phyloP scores from a whole-genome alignment of 129 eudicot genomes.

The Helianthus tuberosus region DNA sequence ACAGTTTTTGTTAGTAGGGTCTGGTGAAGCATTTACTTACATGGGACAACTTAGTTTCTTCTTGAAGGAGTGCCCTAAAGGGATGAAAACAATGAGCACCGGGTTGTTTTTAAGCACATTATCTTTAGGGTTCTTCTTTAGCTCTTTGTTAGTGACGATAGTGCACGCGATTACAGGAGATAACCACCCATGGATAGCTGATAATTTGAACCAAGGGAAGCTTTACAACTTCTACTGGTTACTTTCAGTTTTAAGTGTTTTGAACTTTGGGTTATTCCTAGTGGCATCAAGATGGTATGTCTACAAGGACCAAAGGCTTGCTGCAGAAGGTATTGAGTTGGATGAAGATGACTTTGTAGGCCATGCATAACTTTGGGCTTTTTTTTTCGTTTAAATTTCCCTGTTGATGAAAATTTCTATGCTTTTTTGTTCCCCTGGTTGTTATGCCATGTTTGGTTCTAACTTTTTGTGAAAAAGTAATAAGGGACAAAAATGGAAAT shows the following conservation, averaged over 20 bases:
- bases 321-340: constrained; percentile 73
- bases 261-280: constrained; percentile 42
- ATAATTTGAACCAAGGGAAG: constrained; percentile 52
- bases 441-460: constrained; percentile 32
- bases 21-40: constrained; percentile 90
- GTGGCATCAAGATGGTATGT: constrained; percentile 48
- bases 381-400: constrained; percentile 3
- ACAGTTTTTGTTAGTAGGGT: constrained; percentile 76
- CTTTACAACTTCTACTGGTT: constrained; percentile 57
- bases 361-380: constrained; percentile 21
- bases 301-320: constrained; percentile 82
- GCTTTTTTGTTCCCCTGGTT: neutral
- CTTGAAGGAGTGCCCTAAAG: constrained; percentile 59
- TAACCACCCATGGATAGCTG: constrained; percentile 51
- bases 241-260: constrained; percentile 39
- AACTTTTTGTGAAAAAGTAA: constrained; percentile 38
- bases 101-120: constrained; percentile 63
- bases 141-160: constrained; percentile 51
- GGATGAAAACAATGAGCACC: constrained; percentile 76
- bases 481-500: constrained; percentile 35
- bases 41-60: constrained; percentile 77
- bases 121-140: constrained; percentile 58
- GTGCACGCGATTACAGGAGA: constrained; percentile 48
- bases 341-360: constrained; percentile 53
- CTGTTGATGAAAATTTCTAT: constrained; percentile 21